Evolutionary conservation across 805 yeast species (phyloP).

Genomic region (Torulaspora indica): DNA sequence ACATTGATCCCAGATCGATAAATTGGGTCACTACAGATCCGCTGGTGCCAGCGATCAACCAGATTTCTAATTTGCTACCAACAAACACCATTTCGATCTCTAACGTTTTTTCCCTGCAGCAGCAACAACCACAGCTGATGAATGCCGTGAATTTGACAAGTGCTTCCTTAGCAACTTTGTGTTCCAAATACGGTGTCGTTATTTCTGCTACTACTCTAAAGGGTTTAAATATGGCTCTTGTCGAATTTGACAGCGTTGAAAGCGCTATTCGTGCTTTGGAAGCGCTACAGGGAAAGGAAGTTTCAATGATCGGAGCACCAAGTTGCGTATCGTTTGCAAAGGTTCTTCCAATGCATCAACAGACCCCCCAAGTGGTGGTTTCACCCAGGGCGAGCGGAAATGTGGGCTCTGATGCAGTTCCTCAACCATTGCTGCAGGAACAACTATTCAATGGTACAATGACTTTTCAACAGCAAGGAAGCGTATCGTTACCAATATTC

Average conservation of each 20-base stretch:
- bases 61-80: slow-evolving; percentile 64
- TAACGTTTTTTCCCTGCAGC: slow-evolving; percentile 47
- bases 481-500: slow-evolving; percentile 31
- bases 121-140: slow-evolving; percentile 49
- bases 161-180: slow-evolving; percentile 53
- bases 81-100: slow-evolving; percentile 73
- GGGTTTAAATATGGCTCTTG: slow-evolving; percentile 50
- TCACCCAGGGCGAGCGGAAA: slow-evolving; percentile 11
- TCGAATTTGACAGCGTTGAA: slow-evolving; percentile 68
- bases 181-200: slow-evolving; percentile 58
- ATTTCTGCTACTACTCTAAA: slow-evolving; percentile 57
- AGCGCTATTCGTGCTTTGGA: slow-evolving; percentile 76
- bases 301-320: slow-evolving; percentile 66
- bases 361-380: slow-evolving; percentile 20
- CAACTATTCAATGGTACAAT: slow-evolving; percentile 34
- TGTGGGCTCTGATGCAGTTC: slow-evolving; percentile 9
- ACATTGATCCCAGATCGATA: slow-evolving; percentile 53
- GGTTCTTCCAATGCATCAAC: slow-evolving; percentile 42
- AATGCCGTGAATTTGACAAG: slow-evolving; percentile 43
- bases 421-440: slow-evolving; percentile 33
- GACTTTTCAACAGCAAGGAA: slow-evolving; percentile 34
- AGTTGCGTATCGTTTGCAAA: slow-evolving; percentile 83
- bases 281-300: slow-evolving; percentile 73
- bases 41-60: slow-evolving; percentile 67
- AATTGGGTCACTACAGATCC: slow-evolving; percentile 69